Evolutionary conservation across 164 flowering plant genomes (phyloP).

Genomic region (Houttuynia cordata): DNA sequence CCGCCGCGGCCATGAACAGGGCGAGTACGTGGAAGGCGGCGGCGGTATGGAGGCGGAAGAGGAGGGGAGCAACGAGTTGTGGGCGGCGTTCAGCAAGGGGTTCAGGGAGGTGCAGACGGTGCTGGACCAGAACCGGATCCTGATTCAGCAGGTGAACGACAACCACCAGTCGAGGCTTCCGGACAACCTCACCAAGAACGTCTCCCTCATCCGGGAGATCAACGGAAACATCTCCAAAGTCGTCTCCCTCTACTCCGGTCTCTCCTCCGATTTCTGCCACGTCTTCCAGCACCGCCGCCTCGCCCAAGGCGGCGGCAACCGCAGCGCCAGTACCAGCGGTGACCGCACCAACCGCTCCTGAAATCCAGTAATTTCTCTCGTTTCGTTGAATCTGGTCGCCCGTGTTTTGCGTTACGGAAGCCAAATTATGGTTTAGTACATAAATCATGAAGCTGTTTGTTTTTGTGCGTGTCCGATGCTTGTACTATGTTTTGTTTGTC

Average conservation of each 20-base stretch:
- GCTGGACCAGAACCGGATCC: constrained; percentile 40
- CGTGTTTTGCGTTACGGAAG: too few relatives aligned
- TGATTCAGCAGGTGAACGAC: constrained; percentile 52
- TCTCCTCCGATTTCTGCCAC: constrained; percentile 28
- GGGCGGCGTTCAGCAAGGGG: constrained; percentile 31
- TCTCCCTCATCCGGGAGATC: constrained; percentile 40
- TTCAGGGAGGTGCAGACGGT: constrained; percentile 38
- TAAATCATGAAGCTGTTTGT: neutral
- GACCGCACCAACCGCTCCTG: too few relatives aligned
- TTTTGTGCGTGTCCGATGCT: neutral
- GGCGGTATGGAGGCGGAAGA: too few relatives aligned
- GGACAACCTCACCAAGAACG: constrained; percentile 42
- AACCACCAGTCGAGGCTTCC: constrained; percentile 50
- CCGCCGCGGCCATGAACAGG: neutral
- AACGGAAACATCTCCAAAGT: constrained; percentile 45
- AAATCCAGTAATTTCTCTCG: neutral
- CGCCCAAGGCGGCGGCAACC: too few relatives aligned
- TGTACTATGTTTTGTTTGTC: neutral
- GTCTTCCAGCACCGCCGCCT: constrained; percentile 26
- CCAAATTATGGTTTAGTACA: neutral
- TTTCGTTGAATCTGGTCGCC: neutral
- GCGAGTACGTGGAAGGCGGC: neutral
- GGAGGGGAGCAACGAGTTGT: constrained; percentile 23
- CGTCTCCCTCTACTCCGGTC: constrained; percentile 35
- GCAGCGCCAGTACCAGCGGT: too few relatives aligned